Conservation (phyloP, 2,329 filamentous ascomycete species). For the Cladosporium sp. region DNA sequence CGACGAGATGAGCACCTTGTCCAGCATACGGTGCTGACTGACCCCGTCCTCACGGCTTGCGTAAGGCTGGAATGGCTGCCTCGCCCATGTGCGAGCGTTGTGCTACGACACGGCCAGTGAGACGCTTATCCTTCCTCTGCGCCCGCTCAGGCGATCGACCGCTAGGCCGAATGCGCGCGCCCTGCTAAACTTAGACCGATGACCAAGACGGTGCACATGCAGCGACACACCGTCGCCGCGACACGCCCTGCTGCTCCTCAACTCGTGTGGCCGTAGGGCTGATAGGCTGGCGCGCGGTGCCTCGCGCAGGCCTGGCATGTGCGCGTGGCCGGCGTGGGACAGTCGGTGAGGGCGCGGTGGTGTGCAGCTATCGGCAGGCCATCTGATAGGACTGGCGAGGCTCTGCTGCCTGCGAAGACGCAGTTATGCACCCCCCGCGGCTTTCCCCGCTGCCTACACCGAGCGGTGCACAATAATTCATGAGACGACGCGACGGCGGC, state of each 20-base stretch:
- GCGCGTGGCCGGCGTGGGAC: background rate
- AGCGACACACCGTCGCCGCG: background rate
- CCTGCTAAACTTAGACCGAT: constrained; percentile 10
- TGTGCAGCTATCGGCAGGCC: constrained; percentile 1
- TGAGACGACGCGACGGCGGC: no score
- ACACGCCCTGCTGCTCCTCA: constrained; percentile 2
- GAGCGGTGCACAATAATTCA: no score
- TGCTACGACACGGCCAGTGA: constrained; percentile 3
- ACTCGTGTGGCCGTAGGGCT: constrained; percentile 7
- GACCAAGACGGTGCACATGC: constrained; percentile 8
- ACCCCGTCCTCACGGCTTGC: background rate
- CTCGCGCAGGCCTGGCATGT: constrained; percentile 5
- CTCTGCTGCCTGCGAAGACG: background rate
- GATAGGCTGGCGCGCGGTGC: background rate
- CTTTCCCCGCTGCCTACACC: no score
- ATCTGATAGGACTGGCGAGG: constrained; percentile 1
- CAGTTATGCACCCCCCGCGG: background rate
- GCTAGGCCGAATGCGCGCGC: constrained; percentile 6
- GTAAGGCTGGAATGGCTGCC: constrained; percentile 6
- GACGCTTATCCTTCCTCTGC: constrained; percentile 4
- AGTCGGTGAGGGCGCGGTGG: constrained; percentile 6
- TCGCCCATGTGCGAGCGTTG: constrained; percentile 9
- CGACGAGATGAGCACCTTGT: constrained; percentile 10
- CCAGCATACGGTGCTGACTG: constrained; percentile 8
- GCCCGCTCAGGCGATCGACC: constrained; percentile 1